phyloP scores from a whole-genome alignment of 805 yeast species.

The Wickerhamomyces sydowiorum region DNA sequence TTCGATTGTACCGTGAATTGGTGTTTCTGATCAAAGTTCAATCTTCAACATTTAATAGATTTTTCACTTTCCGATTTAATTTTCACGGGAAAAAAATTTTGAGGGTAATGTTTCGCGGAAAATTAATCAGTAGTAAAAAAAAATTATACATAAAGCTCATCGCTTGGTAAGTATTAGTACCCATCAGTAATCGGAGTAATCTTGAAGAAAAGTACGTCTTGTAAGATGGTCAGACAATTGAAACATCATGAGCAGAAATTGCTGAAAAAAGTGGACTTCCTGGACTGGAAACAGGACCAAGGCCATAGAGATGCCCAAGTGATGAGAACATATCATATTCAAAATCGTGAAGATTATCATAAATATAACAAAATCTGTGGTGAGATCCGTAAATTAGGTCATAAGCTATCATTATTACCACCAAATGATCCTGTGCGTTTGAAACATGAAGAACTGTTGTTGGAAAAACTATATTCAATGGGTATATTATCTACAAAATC shows the following conservation, averaged over 20 bases:
- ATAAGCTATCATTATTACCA: slow-evolving; percentile 75
- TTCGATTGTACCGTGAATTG: too few relatives aligned
- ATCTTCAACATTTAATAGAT: too few relatives aligned
- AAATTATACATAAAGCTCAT: neutral
- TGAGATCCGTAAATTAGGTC: slow-evolving; percentile 79
- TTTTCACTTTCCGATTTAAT: too few relatives aligned
- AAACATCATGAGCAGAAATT: slow-evolving; percentile 95
- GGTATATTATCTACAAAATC: slow-evolving; percentile 86
- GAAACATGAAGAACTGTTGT: slow-evolving; percentile 80
- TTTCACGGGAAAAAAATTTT: too few relatives aligned
- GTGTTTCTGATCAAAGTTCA: too few relatives aligned
- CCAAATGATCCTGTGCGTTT: slow-evolving; percentile 83
- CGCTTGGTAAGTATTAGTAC: neutral
- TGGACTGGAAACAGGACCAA: slow-evolving; percentile 95
- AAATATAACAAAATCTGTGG: slow-evolving; percentile 93
- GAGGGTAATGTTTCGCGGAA: neutral
- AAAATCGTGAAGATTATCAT: slow-evolving; percentile 92
- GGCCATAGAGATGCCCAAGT: slow-evolving; percentile 96
- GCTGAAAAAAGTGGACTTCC: slow-evolving; percentile 91
- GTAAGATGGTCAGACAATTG: slow-evolving; percentile 72
- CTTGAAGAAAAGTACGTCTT: too few relatives aligned
- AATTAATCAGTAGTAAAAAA: too few relatives aligned
- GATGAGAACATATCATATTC: slow-evolving; percentile 90
- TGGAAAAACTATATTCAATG: slow-evolving; percentile 85
- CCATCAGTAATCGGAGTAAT: neutral